Evolutionary conservation across 768 basidiomycete species (phyloP), one percentile per base, ranked within the genome.

Genomic region (Amanita pallidorosea): DNA sequence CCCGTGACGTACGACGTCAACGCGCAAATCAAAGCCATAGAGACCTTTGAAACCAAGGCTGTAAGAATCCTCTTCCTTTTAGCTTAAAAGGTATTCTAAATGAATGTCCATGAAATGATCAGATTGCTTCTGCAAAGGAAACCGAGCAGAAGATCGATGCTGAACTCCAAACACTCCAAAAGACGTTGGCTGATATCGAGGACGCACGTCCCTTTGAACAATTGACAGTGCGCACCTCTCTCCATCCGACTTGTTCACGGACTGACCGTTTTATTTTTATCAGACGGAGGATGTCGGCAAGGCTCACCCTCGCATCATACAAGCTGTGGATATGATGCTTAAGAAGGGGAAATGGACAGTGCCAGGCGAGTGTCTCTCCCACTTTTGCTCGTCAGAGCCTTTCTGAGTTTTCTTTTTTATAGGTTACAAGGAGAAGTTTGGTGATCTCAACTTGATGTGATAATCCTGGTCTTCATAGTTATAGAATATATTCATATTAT

Each of bases 291-390:
- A 99, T 55, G 88, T 98, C 58, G 83, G 84, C 58, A 76, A 83
- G 55, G 95, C 95, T 22, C 87, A 96, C 69, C 96, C 96, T 15
- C 89, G 90, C 67, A 83, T 98, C 66, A 71, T 75, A 35, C 83
- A 96, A 69, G 82, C 87, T 38, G 89, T 96, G 53, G 91, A 97
- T 72, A 87, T 76, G 58, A 95, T 96, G 92, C 67, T 97, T 56
- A 83, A 86, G 80, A 93, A 97, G 73, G 94, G 94, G 69, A 96
- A 97, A 74, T 96, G 91, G 86, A 91, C 86, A 61, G 94, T 97
- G 53, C 95, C 95, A 61, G 94, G 93, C 85, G 64, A 49, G 74
- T 29, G 13, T n/a, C n/a, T n/a, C 7, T 4, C 20, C 1, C 29
- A 27, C 33, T 43, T n/a, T 31, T 44, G 12, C 11, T 37, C 22